Evolutionary conservation across 768 basidiomycete species (phyloP).

Genomic region (Psilocybe cyanescens): DNA sequence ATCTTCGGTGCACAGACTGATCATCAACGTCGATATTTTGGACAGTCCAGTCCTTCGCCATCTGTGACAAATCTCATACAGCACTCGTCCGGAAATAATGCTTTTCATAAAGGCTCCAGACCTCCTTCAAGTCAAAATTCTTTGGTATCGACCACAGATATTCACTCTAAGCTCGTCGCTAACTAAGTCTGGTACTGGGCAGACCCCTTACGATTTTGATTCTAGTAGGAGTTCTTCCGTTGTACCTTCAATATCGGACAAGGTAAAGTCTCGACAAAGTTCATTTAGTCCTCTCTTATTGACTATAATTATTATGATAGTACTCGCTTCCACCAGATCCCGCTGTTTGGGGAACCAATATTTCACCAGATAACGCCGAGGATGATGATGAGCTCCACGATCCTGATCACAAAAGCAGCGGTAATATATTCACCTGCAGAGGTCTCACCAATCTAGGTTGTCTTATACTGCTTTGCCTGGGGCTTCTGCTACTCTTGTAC

Average conservation of each 20-base stretch:
- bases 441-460: conserved; percentile 78
- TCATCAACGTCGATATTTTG: conserved; percentile 39
- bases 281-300: background rate
- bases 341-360: conserved; percentile 68
- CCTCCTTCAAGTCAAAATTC: conserved; percentile 39
- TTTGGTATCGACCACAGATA: conserved; percentile 32
- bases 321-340: conserved; percentile 79
- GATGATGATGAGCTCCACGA: conserved; percentile 77
- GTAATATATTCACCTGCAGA: conserved; percentile 63
- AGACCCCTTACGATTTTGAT: conserved; percentile 18
- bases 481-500: conserved; percentile 66
- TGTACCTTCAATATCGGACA: conserved; percentile 58
- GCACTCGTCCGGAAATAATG: background rate
- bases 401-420: conserved; percentile 59
- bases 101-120: conserved; percentile 2
- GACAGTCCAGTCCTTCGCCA: conserved; percentile 41
- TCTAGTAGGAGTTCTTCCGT: conserved; percentile 15
- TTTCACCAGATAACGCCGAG: conserved; percentile 59
- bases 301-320: conserved; percentile 33
- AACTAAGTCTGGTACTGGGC: background rate
- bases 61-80: conserved; percentile 60
- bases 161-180: background rate
- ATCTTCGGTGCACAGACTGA: conserved; percentile 35
- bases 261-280: conserved; percentile 37
- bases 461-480: conserved; percentile 55